These are phyloP conservation scores for Gautieria morchelliformis DNA, from an alignment of 768 basidiomycete genomes.

Conservation along the genomic window DNA sequence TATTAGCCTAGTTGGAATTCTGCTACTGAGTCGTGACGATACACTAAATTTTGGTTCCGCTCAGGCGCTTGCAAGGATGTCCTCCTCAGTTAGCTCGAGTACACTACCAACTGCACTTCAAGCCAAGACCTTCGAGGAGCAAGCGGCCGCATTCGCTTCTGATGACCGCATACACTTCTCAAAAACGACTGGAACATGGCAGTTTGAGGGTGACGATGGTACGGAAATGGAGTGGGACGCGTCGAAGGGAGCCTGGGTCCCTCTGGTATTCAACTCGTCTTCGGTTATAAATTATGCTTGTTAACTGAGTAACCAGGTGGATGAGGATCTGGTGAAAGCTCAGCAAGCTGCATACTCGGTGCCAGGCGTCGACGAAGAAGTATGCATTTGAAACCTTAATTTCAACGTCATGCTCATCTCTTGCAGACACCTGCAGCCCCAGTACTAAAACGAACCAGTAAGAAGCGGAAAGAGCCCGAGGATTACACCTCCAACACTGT, in stretches of 20 bases:
- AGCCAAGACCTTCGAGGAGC: slow-evolving; percentile 44
- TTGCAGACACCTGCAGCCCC: slow-evolving; percentile 79
- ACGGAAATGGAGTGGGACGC: slow-evolving; percentile 85
- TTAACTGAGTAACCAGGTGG: slow-evolving; percentile 42
- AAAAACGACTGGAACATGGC: slow-evolving; percentile 68
- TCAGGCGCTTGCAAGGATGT: background rate
- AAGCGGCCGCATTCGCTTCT: slow-evolving; percentile 61
- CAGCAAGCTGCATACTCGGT: slow-evolving; percentile 96
- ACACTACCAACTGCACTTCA: slow-evolving; percentile 39
- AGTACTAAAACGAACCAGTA: slow-evolving; percentile 63
- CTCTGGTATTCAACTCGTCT: slow-evolving; percentile 43
- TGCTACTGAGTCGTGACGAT: background rate
- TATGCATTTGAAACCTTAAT: slow-evolving; percentile 29
- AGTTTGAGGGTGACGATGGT: slow-evolving; percentile 83
- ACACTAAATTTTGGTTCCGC: background rate
- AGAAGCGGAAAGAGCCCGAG: slow-evolving; percentile 62
- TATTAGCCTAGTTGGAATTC: background rate
- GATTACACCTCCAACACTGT: slow-evolving; percentile 57
- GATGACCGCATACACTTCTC: slow-evolving; percentile 83
- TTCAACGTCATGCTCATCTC: slow-evolving; percentile 14
- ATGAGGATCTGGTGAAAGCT: slow-evolving; percentile 75
- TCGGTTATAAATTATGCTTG: background rate
- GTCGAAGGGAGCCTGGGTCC: slow-evolving; percentile 69
- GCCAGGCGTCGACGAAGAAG: slow-evolving; percentile 88
- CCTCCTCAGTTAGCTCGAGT: background rate